Evolutionary conservation across 768 basidiomycete species (phyloP), one percentile per base, ranked within the genome.

Genomic region (Psilocybe sp.): DNA sequence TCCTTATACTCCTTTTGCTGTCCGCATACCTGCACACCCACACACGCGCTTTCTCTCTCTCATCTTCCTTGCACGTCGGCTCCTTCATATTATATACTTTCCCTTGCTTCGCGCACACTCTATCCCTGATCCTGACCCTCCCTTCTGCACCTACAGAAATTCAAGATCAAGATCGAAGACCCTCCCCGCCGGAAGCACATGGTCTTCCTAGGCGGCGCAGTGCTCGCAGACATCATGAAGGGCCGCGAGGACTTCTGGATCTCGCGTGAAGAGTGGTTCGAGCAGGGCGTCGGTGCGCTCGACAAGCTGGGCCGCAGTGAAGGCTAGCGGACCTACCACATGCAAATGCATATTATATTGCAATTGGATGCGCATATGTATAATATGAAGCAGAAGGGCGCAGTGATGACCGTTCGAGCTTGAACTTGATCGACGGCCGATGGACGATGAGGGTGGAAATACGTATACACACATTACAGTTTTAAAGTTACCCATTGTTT

Each of bases 171-270:
- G 40, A 98, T 98, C 60, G 96, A 99, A 69, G 97, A 98, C 69
- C 93, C 96, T 23, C 97, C 97, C 28, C 87, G 94, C 63, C 82
- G 97, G 64, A 98, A 98, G 70, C 96, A 98, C 69, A 97, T 97
- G 95, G 96, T 98, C 34, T 98, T 98, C 85, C 81, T 98, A 7
- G 97, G 97, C 19, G 97, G 97, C 41, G 96, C 93, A n/a, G 96
- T 98, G 5, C 75, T 99, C 28, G 96, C 94, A 2, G 96, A 98
- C 69, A 98, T 98, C 71, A 98, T 98, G 97, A 96, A 96, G 74
- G 79, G 75, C 63, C 82, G 92, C 9, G 82, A 90, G 64, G 90
- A 92, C 63, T 99, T 98, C 75, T 97, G 95, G 96, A 87, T 98
- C 65, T 78, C 92, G 47, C 78, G 88, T 54, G 91, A 92, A 57